A percentile compares a stretch with the other conserved stretches of the same genome.
phyloP scores from a whole-genome alignment of 805 yeast genomes.

The Suhomyces canberraensis region DNA sequence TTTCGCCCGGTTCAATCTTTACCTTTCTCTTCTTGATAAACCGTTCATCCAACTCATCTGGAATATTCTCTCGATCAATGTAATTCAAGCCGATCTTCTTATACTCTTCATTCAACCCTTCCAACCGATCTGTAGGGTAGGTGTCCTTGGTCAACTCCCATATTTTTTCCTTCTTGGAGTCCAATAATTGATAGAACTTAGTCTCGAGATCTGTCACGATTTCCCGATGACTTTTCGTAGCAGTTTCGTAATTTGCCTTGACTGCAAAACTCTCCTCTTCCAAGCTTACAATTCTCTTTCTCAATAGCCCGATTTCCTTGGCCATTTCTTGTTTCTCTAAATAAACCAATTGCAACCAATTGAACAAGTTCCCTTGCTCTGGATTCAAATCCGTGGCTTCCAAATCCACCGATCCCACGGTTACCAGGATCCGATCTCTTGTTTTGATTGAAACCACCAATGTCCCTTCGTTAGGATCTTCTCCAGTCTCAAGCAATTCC shows the following conservation, averaged over 20 bases:
- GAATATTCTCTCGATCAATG: conserved; percentile 17
- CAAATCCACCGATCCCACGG: conserved; percentile 23
- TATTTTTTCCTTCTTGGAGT: conserved; percentile 29
- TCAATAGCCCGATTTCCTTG: conserved; percentile 2
- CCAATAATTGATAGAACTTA: conserved; percentile 25
- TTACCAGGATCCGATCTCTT: conserved; percentile 21
- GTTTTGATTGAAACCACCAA: conserved; percentile 16
- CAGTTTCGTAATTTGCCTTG: conserved; percentile 9
- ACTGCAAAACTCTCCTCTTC: conserved; percentile 8
- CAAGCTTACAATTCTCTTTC: conserved; percentile 1
- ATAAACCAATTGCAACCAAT: conserved; percentile 23
- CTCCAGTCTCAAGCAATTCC: conserved; percentile 7
- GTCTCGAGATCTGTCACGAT: conserved; percentile 23
- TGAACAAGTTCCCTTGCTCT: conserved; percentile 18
- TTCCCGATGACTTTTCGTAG: conserved; percentile 13
- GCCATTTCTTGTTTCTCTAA: conserved; percentile 11
- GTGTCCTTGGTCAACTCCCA: conserved; percentile 20
- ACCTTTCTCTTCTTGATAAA: conserved; percentile 12
- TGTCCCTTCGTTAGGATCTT: conserved; percentile 8
- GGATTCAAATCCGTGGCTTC: conserved; percentile 17
- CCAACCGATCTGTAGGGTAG: conserved; percentile 8
- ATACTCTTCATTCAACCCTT: conserved; percentile 16
- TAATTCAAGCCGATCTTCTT: conserved; percentile 11
- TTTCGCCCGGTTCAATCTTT: not conserved
- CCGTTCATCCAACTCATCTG: conserved; percentile 17